Base-by-base conservation (phyloP, 164 flowering plant species). In the Piper betle region DNA sequence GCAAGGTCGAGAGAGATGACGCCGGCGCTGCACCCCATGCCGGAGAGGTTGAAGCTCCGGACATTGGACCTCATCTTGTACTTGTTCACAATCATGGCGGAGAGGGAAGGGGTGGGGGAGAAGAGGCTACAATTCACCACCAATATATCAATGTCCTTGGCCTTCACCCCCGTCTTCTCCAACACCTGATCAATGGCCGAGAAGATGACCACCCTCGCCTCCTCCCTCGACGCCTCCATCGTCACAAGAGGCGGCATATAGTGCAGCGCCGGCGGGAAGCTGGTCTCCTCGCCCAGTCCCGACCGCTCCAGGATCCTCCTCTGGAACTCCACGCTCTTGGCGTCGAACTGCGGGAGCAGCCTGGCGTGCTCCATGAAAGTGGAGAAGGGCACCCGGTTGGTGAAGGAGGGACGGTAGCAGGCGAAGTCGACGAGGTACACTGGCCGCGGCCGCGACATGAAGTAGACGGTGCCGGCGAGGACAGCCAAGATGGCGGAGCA, bases 21-120 rank as follows among this genome's bases (percentile, higher is more conserved):
- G 5, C 82, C 74, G 3, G 78, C 76, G 54, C 80, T 76, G 68
- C 82, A 79, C 0, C 82, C 80, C 82, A 79, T 79, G 4, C 80
- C 82, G 38, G 79, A 68, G 15, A 79, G 68, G 53, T 78, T 78
- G 43, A 60, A 75, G 67, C 79, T 78, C 66, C 61, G 70, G 5
- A 78, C 62, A 48, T 79, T 74, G 60, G 78, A 68, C 59, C 80
- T 62, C 68, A 79, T 59, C 69, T 74, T 76, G 66, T 79, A 79
- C 68, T 66, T 72, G 59, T 79, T 79, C 3, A 76, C 67, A 33
- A 79, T 60, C 80, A 79, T 79, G 37, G 80, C 74, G 1, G 80
- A 63, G 3, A 79, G 62, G 5, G 82, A 79, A 0, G 82, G 82
- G 1, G 80, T 76, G 0, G 82, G 82, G 13, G 78, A 74, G 62